These are phyloP conservation scores for Talaromyces borbonicus DNA, from an alignment of 495 filamentous ascomycete species.

Conservation along the genomic window DNA sequence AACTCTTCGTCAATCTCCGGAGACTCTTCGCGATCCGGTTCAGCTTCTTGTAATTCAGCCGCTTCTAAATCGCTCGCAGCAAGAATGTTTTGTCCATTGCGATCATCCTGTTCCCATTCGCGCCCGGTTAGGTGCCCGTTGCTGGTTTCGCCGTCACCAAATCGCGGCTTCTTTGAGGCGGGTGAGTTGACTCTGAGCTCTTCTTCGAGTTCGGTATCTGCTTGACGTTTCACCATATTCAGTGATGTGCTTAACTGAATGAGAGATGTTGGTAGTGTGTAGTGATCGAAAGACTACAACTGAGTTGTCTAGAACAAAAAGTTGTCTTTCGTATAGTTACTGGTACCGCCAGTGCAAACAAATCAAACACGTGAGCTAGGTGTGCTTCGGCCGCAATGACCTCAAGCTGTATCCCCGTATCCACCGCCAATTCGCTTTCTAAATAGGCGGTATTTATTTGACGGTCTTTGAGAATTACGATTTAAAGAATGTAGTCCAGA, in stretches of 20 bases:
- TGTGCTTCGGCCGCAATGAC: background rate
- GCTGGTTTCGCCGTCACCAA: conserved; percentile 41
- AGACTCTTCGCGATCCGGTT: conserved; percentile 19
- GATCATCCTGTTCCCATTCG: conserved; percentile 23
- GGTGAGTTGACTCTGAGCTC: conserved; percentile 51
- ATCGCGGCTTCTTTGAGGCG: conserved; percentile 63
- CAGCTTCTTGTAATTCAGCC: conserved; percentile 32
- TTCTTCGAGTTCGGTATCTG: conserved; percentile 66
- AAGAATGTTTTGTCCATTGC: conserved; percentile 28
- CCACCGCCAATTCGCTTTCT: too few species aligned
- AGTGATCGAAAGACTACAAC: conserved; percentile 7
- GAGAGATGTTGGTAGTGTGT: conserved; percentile 11
- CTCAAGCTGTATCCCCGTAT: background rate
- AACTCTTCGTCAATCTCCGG: conserved; percentile 30
- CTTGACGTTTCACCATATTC: conserved; percentile 67
- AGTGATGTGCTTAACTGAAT: background rate
- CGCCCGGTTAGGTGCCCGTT: conserved; percentile 24
- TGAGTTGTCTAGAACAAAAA: conserved; percentile 9
- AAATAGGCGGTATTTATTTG: too few species aligned
- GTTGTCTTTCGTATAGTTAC: background rate
- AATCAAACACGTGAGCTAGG: conserved; percentile 31
- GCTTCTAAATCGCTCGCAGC: conserved; percentile 29
- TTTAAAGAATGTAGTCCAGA: too few species aligned
- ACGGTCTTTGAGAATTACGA: too few species aligned
- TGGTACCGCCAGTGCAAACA: conserved; percentile 31